phyloP scores from a whole-genome alignment of 2,329 filamentous ascomycete species.

The Botrytis sinoallii region DNA sequence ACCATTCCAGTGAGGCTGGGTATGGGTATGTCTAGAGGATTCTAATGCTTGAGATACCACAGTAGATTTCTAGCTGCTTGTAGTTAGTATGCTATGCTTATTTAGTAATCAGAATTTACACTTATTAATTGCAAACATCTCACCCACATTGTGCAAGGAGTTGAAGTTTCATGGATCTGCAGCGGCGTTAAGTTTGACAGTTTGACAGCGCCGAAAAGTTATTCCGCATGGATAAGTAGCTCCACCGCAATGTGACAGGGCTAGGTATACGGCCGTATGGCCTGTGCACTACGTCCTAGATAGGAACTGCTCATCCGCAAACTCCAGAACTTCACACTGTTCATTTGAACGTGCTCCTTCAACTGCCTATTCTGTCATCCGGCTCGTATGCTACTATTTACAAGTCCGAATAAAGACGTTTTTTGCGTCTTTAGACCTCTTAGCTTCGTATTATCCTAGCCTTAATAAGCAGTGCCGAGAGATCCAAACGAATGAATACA shows the following conservation, averaged over 20 bases:
- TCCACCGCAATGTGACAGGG: not conserved
- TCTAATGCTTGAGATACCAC: not conserved
- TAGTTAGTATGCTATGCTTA: not conserved
- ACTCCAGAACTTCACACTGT: not conserved
- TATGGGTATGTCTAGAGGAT: not conserved
- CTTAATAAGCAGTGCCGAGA: not conserved
- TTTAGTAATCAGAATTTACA: slow-evolving; percentile 1
- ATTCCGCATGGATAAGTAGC: not conserved
- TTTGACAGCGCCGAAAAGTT: not conserved
- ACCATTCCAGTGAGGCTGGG: slow-evolving; percentile 11
- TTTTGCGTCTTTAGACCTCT: not conserved
- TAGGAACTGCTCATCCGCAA: not conserved
- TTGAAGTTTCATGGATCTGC: not conserved
- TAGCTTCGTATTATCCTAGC: not conserved
- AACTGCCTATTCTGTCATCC: not conserved
- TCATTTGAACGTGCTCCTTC: not conserved
- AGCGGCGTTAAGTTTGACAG: not conserved
- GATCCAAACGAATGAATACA: not conserved
- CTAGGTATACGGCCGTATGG: not conserved
- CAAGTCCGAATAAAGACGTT: not conserved
- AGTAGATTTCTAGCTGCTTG: not conserved
- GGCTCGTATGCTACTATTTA: not conserved
- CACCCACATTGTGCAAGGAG: not conserved
- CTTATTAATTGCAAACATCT: not conserved
- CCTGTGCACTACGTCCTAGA: not conserved